A percentile compares a stretch with the other conserved stretches of the same genome.
Conservation (phyloP, 768 basidiomycete species). For the Boletellus sp. region DNA sequence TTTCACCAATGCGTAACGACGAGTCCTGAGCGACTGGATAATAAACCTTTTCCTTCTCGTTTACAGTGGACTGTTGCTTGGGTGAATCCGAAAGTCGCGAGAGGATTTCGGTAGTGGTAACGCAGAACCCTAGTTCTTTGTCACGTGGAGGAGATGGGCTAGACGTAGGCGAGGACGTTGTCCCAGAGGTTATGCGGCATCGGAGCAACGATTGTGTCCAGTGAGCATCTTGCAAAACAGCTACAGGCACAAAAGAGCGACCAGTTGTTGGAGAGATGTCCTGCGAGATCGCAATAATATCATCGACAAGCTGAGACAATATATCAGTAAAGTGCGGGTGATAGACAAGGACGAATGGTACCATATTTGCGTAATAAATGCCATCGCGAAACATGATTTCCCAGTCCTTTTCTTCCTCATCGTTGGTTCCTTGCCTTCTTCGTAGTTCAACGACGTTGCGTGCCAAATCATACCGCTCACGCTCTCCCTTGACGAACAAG, state of each 20-base stretch:
- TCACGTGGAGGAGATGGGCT: slow-evolving; percentile 36
- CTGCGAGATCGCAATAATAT: slow-evolving; percentile 67
- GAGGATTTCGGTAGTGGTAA: slow-evolving; percentile 50
- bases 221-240: slow-evolving; percentile 68
- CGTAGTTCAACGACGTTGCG: slow-evolving; percentile 72
- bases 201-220: slow-evolving; percentile 76
- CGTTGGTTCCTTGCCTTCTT: slow-evolving; percentile 47
- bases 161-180: slow-evolving; percentile 31
- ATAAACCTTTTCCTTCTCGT: slow-evolving; percentile 39
- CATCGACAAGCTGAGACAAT: slow-evolving; percentile 64
- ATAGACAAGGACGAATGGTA: slow-evolving; percentile 28
- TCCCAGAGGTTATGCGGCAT: slow-evolving; percentile 45
- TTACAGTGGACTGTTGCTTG: slow-evolving; percentile 7
- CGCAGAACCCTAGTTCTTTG: slow-evolving; percentile 68
- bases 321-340: neutral
- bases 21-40: slow-evolving; percentile 67
- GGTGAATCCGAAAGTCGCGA: slow-evolving; percentile 25
- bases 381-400: slow-evolving; percentile 65
- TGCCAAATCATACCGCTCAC: slow-evolving; percentile 77
- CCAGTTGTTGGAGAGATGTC: slow-evolving; percentile 73
- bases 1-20: slow-evolving; percentile 74
- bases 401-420: slow-evolving; percentile 70
- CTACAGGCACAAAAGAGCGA: slow-evolving; percentile 63
- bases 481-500: slow-evolving; percentile 75
- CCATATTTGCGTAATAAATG: slow-evolving; percentile 88